A percentile compares a stretch with the other conserved stretches of the same genome.
Conservation (phyloP, 345 rosid genomes). For the Lepidium sativum region DNA sequence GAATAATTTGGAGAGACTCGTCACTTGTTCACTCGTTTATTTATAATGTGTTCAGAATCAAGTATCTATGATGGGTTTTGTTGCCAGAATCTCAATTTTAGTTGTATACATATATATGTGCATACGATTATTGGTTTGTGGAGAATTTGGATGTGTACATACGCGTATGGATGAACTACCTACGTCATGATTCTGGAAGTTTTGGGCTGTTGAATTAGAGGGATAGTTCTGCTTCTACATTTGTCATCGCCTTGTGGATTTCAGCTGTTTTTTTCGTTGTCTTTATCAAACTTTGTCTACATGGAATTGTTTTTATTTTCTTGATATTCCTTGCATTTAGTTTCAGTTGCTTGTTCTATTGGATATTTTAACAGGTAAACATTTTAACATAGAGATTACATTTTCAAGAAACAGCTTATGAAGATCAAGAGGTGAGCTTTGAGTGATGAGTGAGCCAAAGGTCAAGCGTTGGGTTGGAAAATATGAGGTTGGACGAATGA, state of each 20-base stretch:
- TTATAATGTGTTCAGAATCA: background rate
- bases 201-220: background rate
- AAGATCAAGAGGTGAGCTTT: background rate
- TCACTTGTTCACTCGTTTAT: background rate
- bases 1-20: background rate
- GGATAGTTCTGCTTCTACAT: background rate
- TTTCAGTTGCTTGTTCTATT: background rate
- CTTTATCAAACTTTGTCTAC: background rate
- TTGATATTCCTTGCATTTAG: background rate
- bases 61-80: background rate
- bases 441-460: conserved; percentile 28
- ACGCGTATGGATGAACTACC: background rate
- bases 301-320: too few relatives aligned
- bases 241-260: background rate
- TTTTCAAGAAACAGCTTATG: background rate
- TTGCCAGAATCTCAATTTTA: background rate
- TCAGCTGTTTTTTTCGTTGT: background rate
- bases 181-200: background rate
- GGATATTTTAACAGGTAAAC: background rate
- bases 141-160: background rate
- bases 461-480: conserved; percentile 77
- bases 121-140: background rate
- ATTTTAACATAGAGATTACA: background rate
- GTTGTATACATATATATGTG: background rate
- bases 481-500: conserved; percentile 92